Conservation (phyloP, 306 rosid genomes). For the Quercus berberidifolia region DNA sequence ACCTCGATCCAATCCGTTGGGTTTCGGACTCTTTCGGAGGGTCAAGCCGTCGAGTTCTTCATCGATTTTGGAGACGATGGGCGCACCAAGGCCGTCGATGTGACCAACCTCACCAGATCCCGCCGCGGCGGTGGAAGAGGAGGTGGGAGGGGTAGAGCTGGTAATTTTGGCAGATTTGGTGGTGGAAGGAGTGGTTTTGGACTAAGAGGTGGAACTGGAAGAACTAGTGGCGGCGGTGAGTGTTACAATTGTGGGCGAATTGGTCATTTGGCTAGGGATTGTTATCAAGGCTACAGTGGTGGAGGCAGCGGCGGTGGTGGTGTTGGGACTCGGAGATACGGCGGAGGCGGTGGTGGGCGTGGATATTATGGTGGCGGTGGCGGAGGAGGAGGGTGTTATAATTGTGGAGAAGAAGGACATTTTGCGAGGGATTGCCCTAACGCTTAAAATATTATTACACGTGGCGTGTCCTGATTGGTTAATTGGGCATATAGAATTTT, state of each 20-base stretch:
- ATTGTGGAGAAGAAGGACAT: constrained; percentile 84
- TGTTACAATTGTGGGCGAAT: constrained; percentile 68
- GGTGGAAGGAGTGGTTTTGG: constrained; percentile 20
- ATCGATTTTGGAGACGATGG: constrained; percentile 50
- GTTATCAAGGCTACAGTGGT: constrained; percentile 19
- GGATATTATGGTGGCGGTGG: constrained; percentile 18
- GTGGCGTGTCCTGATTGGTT: constrained; percentile 12
- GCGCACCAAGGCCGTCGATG: constrained; percentile 71
- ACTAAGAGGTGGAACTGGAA: constrained; percentile 20
- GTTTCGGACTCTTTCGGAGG: constrained; percentile 57
- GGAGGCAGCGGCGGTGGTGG: constrained; percentile 34
- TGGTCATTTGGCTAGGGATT: constrained; percentile 47
- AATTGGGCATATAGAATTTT: background rate
- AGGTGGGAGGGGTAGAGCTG: constrained; percentile 41
- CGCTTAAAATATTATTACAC: constrained; percentile 19
- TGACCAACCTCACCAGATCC: constrained; percentile 34
- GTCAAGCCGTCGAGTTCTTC: constrained; percentile 57
- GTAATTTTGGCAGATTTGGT: constrained; percentile 21
- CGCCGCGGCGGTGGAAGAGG: constrained; percentile 18
- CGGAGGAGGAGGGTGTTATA: constrained; percentile 43
- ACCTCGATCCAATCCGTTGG: constrained; percentile 78
- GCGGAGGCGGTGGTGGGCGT: constrained; percentile 26
- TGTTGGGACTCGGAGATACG: constrained; percentile 10
- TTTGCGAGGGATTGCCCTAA: constrained; percentile 68
- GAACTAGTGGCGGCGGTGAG: constrained; percentile 21